Conservation (phyloP, 2,329 filamentous ascomycete species). For the Colletotrichum lindemuthianum region DNA sequence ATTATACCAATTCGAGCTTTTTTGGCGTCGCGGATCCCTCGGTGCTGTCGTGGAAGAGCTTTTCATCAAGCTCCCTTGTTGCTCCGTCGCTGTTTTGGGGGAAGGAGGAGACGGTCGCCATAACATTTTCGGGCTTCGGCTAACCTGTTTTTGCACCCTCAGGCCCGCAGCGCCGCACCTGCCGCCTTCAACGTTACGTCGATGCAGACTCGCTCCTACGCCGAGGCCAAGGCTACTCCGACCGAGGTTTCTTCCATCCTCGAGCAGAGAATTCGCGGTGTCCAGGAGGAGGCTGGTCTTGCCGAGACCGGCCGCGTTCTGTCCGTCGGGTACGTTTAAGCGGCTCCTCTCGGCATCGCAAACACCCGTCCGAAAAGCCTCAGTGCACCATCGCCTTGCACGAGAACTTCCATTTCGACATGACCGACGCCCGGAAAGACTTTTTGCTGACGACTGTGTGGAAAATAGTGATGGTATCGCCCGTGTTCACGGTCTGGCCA, state of each 20-base stretch:
- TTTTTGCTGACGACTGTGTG: conserved; percentile 32
- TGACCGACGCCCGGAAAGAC: conserved; percentile 27
- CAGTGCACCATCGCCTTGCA: conserved; percentile 31
- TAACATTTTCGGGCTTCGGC: conserved; percentile 61
- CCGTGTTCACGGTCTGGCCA: conserved; percentile 99
- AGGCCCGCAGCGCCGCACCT: conserved; percentile 90
- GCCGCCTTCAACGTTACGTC: conserved; percentile 76
- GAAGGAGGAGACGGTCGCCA: conserved; percentile 23
- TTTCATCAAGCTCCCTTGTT: conserved; percentile 48
- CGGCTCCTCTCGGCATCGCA: conserved; percentile 35
- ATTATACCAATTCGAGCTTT: conserved; percentile 47
- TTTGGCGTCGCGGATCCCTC: conserved; percentile 44
- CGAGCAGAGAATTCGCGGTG: conserved; percentile 98
- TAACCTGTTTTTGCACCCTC: conserved; percentile 62
- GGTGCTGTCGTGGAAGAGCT: conserved; percentile 39
- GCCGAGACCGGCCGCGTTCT: conserved; percentile 99
- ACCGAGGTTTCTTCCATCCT: conserved; percentile 99
- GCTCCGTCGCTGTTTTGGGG: conserved; percentile 42
- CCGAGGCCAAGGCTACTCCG: conserved; percentile 92
- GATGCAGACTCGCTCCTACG: conserved; percentile 84
- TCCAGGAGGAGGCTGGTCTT: conserved; percentile 94
- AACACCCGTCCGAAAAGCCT: conserved; percentile 27
- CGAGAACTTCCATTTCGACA: conserved; percentile 27
- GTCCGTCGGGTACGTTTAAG: conserved; percentile 89
- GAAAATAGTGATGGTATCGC: conserved; percentile 95